Base-by-base conservation (phyloP, 371 early-diverging fungal genomes). In the Mortierella sp. region DNA sequence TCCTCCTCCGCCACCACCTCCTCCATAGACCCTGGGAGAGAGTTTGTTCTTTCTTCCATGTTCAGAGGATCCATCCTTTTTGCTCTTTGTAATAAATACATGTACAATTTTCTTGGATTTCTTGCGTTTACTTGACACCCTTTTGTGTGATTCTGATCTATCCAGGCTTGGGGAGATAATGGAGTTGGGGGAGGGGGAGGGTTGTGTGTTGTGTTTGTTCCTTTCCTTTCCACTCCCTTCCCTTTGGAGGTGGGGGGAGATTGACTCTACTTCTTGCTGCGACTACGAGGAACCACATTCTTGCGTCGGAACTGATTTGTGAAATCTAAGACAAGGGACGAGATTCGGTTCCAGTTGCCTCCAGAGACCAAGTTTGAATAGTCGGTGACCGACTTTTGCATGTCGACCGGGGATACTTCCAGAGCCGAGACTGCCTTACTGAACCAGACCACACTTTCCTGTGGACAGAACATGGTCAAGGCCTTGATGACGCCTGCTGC, bases 401-500 rank as follows among this genome's bases (percentile, higher is more conserved):
- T 55, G 37, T 74, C 74, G 1, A 56, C 19, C 10, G 74, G 74
- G 5, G 68, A 6, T 47, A 68, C 39, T 8, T 60, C 64, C 28
- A 74, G 48, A 0, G 57, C 31, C 8, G 67, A 63, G 12, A 74
- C 27, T 4, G 74, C 74, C 64, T 74, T 63, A 50, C 68, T 57
- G 31, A 63, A 74, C 74, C 74, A 74, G 22, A 67, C 41, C 9
- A 55, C 41, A 25, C 64, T 60, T 41, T 74, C 68, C 21, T 74
- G 63, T 16, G 83, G 85, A 5, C 83, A 66, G 8, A 82, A 63
- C 61, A 85, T 81, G 0, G 79, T 63, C 57, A 88, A 40, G 0
- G 74, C 66, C 63, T 72, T 81, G 45, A 85, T 67, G 37, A 84
- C 60, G 14, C 77, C 76, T 1, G 81, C 81, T 0, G 83, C 84